Evolutionary conservation across 2,329 filamentous ascomycete genomes (phyloP).

Genomic region (Xylariales sp.): DNA sequence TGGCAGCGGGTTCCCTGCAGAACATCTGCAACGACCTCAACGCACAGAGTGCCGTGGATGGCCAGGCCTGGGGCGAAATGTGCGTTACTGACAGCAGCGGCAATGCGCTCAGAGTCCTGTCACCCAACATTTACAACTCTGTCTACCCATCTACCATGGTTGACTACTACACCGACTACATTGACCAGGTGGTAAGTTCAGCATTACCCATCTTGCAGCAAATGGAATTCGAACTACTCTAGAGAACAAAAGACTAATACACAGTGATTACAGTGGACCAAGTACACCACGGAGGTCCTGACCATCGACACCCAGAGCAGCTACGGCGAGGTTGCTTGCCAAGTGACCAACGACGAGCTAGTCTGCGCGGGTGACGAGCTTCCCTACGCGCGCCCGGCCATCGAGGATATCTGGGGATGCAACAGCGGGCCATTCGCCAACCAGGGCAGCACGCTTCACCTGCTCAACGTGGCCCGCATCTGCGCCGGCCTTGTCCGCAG

Average conservation of each 20-base stretch:
- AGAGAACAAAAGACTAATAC: no score
- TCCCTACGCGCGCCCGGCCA: constrained; percentile 33
- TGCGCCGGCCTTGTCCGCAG: constrained; percentile 48
- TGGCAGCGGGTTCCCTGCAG: constrained; percentile 28
- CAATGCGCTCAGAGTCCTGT: constrained; percentile 37
- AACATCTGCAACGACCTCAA: constrained; percentile 36
- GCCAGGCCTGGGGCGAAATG: constrained; percentile 38
- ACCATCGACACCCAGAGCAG: constrained; percentile 37
- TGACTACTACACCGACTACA: constrained; percentile 40
- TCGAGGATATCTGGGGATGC: constrained; percentile 46
- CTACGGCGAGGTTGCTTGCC: constrained; percentile 35
- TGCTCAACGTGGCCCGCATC: constrained; percentile 40
- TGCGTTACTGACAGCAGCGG: constrained; percentile 33
- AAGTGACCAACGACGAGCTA: constrained; percentile 28
- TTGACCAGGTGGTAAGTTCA: constrained; percentile 31
- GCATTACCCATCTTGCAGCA: not conserved
- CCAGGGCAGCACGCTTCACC: constrained; percentile 34
- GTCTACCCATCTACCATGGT: constrained; percentile 29
- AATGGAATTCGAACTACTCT: not conserved
- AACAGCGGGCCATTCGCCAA: constrained; percentile 40
- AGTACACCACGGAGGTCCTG: constrained; percentile 32
- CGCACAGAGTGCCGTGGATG: constrained; percentile 31
- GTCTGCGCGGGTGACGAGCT: constrained; percentile 37
- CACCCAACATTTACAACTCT: constrained; percentile 36
- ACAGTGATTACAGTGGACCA: constrained; percentile 24